Evolutionary conservation across 106 monocot species (phyloP).

Genomic region (Platanthera zijinensis): DNA sequence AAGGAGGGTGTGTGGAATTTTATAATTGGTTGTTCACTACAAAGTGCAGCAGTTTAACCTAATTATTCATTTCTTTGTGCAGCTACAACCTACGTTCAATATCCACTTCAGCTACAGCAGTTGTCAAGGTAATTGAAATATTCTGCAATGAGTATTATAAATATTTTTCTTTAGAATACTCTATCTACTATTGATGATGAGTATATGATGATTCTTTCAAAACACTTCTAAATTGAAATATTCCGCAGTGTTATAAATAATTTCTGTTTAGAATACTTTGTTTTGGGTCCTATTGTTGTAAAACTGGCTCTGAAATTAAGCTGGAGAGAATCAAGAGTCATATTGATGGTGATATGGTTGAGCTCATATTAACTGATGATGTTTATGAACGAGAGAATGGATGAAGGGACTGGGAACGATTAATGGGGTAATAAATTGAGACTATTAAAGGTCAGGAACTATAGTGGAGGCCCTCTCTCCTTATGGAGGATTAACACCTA

Average conservation of each 20-base stretch:
- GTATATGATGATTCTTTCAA: background rate
- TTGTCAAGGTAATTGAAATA: slow-evolving; percentile 52
- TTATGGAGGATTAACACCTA: no score
- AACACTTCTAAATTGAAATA: background rate
- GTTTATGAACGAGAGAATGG: background rate
- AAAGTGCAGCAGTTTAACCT: slow-evolving; percentile 3
- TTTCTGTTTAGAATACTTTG: background rate
- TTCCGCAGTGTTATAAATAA: background rate
- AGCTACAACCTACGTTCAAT: slow-evolving; percentile 94
- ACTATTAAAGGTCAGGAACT: background rate
- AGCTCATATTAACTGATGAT: background rate
- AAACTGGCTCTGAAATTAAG: background rate
- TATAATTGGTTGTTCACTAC: slow-evolving; percentile 8
- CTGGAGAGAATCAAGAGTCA: background rate
- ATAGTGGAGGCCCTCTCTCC: no score
- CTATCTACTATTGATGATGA: slow-evolving; percentile 4
- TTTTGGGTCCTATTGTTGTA: background rate
- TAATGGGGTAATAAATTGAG: background rate
- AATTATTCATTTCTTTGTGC: slow-evolving; percentile 12
- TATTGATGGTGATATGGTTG: background rate
- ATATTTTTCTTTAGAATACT: background rate
- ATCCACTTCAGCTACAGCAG: slow-evolving; percentile 82
- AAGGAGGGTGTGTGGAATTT: slow-evolving; percentile 65
- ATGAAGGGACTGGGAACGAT: background rate
- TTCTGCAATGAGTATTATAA: no score